These are phyloP conservation scores for Trichophyton mentagrophytes DNA, from an alignment of 2,329 filamentous ascomycete species.

Conservation along the genomic window DNA sequence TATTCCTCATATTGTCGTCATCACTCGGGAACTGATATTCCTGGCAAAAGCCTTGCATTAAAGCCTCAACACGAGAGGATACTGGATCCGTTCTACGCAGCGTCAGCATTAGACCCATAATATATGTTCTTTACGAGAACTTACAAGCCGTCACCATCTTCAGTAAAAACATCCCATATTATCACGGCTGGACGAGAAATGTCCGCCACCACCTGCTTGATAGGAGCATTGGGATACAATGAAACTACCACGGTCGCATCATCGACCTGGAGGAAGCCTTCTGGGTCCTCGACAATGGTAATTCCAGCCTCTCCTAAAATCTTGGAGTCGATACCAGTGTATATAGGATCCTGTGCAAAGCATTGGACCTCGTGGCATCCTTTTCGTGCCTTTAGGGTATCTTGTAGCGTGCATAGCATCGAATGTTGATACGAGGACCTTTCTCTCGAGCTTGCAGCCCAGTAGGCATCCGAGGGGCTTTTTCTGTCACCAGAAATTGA, in stretches of 20 bases:
- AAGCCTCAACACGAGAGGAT: constrained; percentile 5
- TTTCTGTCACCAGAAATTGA: not conserved
- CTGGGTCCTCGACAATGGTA: constrained; percentile 18
- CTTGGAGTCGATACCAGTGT: constrained; percentile 14
- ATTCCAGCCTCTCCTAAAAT: constrained; percentile 16
- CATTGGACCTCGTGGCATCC: constrained; percentile 11
- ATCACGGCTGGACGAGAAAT: constrained; percentile 24
- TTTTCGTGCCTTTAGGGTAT: constrained; percentile 10
- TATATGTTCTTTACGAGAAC: not conserved
- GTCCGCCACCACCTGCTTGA: constrained; percentile 31
- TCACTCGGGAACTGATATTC: constrained; percentile 7
- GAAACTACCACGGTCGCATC: constrained; percentile 29
- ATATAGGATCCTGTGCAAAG: constrained; percentile 20
- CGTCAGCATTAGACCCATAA: not conserved
- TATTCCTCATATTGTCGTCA: not conserved
- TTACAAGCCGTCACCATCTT: not conserved
- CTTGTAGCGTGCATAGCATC: constrained; percentile 15
- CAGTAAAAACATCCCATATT: constrained; percentile 16
- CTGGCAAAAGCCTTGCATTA: constrained; percentile 5
- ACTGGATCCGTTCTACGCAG: constrained; percentile 5
- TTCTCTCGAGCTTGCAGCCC: not conserved
- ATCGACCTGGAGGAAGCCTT: constrained; percentile 28
- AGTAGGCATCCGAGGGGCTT: not conserved
- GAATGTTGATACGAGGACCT: constrained; percentile 16
- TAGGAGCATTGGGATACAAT: constrained; percentile 21